Evolutionary conservation across 2,329 filamentous ascomycete species (phyloP).

Genomic region (Penicillium italicum): DNA sequence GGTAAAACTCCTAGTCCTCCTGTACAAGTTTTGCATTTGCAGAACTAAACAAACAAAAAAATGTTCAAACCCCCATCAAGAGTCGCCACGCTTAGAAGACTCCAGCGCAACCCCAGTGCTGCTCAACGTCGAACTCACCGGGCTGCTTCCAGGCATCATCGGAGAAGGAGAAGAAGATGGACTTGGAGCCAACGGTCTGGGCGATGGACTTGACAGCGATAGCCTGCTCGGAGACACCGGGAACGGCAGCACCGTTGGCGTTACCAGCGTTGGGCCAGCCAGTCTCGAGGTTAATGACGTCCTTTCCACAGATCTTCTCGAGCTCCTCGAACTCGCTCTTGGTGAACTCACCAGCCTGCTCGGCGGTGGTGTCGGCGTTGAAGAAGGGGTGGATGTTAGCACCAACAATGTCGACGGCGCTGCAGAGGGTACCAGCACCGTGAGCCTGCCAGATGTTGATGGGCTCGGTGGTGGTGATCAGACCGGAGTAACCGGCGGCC

Average conservation of each 20-base stretch:
- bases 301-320: slow-evolving; percentile 67
- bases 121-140: slow-evolving; percentile 70
- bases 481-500: slow-evolving; percentile 65
- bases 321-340: slow-evolving; percentile 68
- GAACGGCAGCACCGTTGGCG: slow-evolving; percentile 68
- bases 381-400: slow-evolving; percentile 95
- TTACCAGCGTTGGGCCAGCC: slow-evolving; percentile 76
- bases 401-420: slow-evolving; percentile 70
- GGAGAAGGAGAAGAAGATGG: slow-evolving; percentile 76
- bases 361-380: slow-evolving; percentile 65
- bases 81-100: slow-evolving; percentile 44
- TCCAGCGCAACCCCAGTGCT: slow-evolving; percentile 67
- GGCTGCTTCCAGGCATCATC: slow-evolving; percentile 79
- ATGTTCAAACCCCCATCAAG: slow-evolving; percentile 10
- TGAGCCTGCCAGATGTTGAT: slow-evolving; percentile 70
- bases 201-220: slow-evolving; percentile 70
- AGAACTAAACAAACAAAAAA: slow-evolving; percentile 20
- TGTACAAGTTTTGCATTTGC: slow-evolving; percentile 25
- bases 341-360: slow-evolving; percentile 72
- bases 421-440: slow-evolving; percentile 58
- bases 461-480: slow-evolving; percentile 81
- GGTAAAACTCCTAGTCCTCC: slow-evolving; percentile 24
- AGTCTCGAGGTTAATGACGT: slow-evolving; percentile 79
- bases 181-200: slow-evolving; percentile 60
- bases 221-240: slow-evolving; percentile 64